These are phyloP conservation scores for Incumbomyces delicatus DNA, from an alignment of 2,329 filamentous ascomycete genomes.

Conservation along the genomic window DNA sequence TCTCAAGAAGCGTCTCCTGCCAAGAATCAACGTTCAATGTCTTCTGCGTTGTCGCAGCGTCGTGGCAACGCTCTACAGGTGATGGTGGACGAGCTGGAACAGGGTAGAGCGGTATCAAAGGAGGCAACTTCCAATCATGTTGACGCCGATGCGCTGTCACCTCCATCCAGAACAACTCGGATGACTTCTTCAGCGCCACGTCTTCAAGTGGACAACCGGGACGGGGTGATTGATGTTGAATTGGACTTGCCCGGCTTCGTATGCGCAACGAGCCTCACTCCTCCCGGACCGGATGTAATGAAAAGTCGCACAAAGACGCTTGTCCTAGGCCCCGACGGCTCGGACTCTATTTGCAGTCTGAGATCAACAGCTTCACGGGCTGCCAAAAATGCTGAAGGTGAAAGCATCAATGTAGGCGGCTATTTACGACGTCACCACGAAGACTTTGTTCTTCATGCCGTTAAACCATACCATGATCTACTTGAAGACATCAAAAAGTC, in stretches of 20 bases:
- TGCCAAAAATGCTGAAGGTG: constrained; percentile 34
- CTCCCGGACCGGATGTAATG: constrained; percentile 21
- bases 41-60: not conserved
- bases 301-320: not conserved
- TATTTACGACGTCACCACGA: constrained; percentile 49
- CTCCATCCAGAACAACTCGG: not conserved
- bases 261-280: constrained; percentile 29
- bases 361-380: not conserved
- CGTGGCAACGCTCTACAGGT: constrained; percentile 4
- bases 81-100: constrained; percentile 7
- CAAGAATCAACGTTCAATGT: constrained; percentile 14
- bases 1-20: constrained; percentile 2
- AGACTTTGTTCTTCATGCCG: constrained; percentile 50
- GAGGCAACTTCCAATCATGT: not conserved
- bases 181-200: constrained; percentile 11
- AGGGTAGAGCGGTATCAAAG: not conserved
- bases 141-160: not conserved
- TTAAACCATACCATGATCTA: constrained; percentile 43
- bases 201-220: constrained; percentile 31
- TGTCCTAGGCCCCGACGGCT: constrained; percentile 12
- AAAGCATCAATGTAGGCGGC: constrained; percentile 47
- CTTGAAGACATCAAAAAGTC: constrained; percentile 46
- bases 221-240: constrained; percentile 53
- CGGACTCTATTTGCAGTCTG: constrained; percentile 35
- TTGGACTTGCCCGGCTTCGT: constrained; percentile 45